Conservation (phyloP, 116 monocot species). For the Dioscorea cayenensis region DNA sequence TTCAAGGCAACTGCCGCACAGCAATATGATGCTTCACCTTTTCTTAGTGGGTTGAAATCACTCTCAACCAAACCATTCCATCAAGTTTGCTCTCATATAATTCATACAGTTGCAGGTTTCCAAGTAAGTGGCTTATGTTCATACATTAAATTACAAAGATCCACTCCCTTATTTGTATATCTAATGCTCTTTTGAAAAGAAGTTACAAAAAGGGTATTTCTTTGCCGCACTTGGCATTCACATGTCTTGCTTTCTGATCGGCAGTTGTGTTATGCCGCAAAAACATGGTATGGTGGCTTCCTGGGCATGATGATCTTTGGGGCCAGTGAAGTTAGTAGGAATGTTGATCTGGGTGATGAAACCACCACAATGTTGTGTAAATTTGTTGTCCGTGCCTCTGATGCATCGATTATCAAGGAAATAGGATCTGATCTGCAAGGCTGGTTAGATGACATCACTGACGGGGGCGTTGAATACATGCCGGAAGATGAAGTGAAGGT, state of each 20-base stretch:
- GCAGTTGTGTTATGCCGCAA: slow-evolving; percentile 93
- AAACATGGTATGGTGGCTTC: slow-evolving; percentile 98
- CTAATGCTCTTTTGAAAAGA: too few relatives aligned
- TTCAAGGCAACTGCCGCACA: slow-evolving; percentile 98
- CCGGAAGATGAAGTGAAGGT: slow-evolving; percentile 93
- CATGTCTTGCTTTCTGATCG: neutral
- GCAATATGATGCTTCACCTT: slow-evolving; percentile 85
- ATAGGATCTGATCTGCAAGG: slow-evolving; percentile 85
- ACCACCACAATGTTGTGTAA: slow-evolving; percentile 99
- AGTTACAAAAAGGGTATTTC: too few relatives aligned
- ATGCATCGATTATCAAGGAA: slow-evolving; percentile 79
- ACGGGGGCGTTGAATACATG: slow-evolving; percentile 90
- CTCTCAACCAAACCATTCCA: slow-evolving; percentile 92
- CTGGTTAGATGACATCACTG: slow-evolving; percentile 94
- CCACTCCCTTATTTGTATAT: too few relatives aligned
- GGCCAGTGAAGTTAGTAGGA: slow-evolving; percentile 96
- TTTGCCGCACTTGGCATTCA: too few relatives aligned
- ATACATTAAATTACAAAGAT: too few relatives aligned
- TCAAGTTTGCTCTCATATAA: slow-evolving; percentile 96
- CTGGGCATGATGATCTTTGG: slow-evolving; percentile 98
- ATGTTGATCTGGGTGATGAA: slow-evolving; percentile 95
- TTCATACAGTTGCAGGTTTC: slow-evolving; percentile 94
- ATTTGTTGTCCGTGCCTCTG: slow-evolving; percentile 89
- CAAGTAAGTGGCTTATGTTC: slow-evolving; percentile 46
- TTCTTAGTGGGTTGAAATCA: slow-evolving; percentile 87